phyloP scores from a whole-genome alignment of 2,329 filamentous ascomycete species.

The Fusarium sp. region DNA sequence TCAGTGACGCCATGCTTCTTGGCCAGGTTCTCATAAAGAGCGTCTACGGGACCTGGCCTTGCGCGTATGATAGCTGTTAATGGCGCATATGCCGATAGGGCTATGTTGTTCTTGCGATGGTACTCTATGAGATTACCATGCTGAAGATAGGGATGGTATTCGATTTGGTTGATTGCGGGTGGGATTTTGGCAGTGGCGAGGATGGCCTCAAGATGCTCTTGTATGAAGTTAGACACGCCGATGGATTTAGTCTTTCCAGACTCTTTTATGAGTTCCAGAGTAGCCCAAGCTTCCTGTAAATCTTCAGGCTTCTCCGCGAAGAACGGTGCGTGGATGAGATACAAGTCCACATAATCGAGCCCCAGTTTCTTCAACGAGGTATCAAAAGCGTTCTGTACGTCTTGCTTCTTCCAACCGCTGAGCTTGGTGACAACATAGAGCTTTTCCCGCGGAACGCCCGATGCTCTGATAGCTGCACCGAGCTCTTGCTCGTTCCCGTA shows the following conservation, averaged over 20 bases:
- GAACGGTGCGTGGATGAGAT: neutral
- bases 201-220: neutral
- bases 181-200: neutral
- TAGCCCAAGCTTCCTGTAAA: neutral
- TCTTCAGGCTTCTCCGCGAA: neutral
- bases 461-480: neutral
- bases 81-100: neutral
- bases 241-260: neutral
- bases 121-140: neutral
- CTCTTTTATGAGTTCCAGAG: neutral
- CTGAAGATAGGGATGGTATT: neutral
- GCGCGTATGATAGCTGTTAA: neutral
- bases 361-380: neutral
- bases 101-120: neutral
- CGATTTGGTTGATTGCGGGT: neutral
- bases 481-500: neutral
- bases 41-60: neutral
- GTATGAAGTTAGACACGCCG: neutral
- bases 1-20: neutral
- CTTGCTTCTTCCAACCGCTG: neutral
- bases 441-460: neutral
- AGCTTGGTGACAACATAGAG: neutral
- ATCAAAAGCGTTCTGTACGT: neutral
- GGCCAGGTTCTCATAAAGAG: accelerated
- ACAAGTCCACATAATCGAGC: neutral